Base-by-base conservation (phyloP, 768 basidiomycete species). In the Phylloporus sp. region DNA sequence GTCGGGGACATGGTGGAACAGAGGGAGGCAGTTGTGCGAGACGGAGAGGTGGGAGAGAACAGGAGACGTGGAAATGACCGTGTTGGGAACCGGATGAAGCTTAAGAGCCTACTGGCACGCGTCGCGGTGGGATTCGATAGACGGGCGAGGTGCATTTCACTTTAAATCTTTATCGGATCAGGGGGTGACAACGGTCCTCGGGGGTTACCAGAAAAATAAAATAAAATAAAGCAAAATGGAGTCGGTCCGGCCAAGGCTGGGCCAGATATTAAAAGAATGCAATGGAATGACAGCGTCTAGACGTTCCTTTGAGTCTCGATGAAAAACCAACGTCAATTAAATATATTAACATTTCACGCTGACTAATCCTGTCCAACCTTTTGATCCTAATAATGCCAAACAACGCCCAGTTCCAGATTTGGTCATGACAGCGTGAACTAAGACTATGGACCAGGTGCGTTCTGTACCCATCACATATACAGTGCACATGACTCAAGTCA, bases 1-100 rank as follows among this genome's bases (percentile, higher is more conserved):
- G 76, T 76, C 15, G 72, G 63, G 9, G 72, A 43, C 72, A 78
- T 73, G 5, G 55, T 66, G 48, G 54, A 24, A 20, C 56, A 42
- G 8, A 57, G 36, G 16, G 60, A 55, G 26, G 43, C 35, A 4
- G 43, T 41, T 46, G 52, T 55, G 44, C 44, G 52, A 23, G 41
- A 23, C 20, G 29, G 29, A 3, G 40, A 18, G 26, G 45, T 20
- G 20, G 34, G 53, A 34, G 60, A 47, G 49, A 38, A 47, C 26
- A 34, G 36, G 20, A 40, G 50, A 28, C 32, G 57, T 18, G 41
- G 49, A 54, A 46, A 16, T 12, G 53, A 12, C 28, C 56, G 44
- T 29, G 58, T 34, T 46, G 26, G 53, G 50, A 55, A 56, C 42
- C 43, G 12, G 20, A 39, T n/a, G 49, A 53, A 54, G 50, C 56